Evolutionary conservation across 306 rosid species (phyloP), one percentile per base, ranked within the genome.

Genomic region (Pterocarpus macrocarpus): DNA sequence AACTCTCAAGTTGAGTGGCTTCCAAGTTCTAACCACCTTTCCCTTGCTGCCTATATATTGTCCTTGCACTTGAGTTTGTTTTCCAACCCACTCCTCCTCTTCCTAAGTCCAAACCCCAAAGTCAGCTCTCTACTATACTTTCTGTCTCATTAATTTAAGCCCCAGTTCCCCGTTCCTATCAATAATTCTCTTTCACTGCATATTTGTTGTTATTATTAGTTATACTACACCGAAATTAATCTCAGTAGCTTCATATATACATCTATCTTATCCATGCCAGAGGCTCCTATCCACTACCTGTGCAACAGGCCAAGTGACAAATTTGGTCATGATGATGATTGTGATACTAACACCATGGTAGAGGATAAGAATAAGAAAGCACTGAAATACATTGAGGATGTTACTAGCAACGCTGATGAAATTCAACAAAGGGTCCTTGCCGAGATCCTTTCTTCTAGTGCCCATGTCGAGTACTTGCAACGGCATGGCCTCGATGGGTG

Each of bases 401-500:
- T 89, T 28, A 91, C 95, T 3, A 43, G n/a, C 30, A 84, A 87
- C 76, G 81, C 92, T 5, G 88, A 80, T 73, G 80, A 84, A 82
- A 59, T 87, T 66, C 95, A 91, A 35, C 38, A 43, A 66, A 65
- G 65, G 41, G 89, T 89, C 73, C 85, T 91, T 1, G 62, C 71
- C 15, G 91, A 89, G 77, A 91, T 91, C 79, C 92, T 91, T 41
- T 75, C 84, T 16, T 69, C 78, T n/a, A 89, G 49, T 59, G 84
- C 92, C 62, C 39, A 32, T 2, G 91, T 73, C 58, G 92, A 91
- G 85, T 91, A 91, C 86, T 75, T 89, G 36, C 77, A 82, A 61
- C 76, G 83, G 3, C 89, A 89, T 65, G 86, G 90, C 71, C 85
- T 88, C 6, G 36, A 81, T 32, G 90, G 88, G 1, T 41, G 10